Base-by-base conservation (phyloP, 179 eudicot species). In the Spergularia azorica region DNA sequence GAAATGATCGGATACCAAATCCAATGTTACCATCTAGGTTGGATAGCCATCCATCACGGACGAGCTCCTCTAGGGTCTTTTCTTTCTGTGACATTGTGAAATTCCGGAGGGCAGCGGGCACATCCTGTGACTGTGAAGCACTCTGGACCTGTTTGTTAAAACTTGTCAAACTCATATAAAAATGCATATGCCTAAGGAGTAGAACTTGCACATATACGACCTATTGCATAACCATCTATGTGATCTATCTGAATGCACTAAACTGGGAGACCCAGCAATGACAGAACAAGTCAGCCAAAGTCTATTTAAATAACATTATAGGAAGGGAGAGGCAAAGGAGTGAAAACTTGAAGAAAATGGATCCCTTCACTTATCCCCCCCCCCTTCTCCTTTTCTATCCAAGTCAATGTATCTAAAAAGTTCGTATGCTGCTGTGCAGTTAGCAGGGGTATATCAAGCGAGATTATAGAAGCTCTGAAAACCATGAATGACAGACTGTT, bases 21-120 rank as follows among this genome's bases (percentile, higher is more conserved):
- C 99, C 99, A 74, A 95, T 80, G 18, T 81, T 82, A 72, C 92
- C 93, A 81, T 88, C 90, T 63, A 91, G 54, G 39, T 84, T 80
- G 76, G 85, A 89, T 48, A 95, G 91, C 99, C 99, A 95, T 72
- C 90, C 86, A 81, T 95, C 99, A 75, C 67, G 84, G 14, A 89
- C 80, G 67, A 95, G 83, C 76, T 91, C 97, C 51, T 88, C 91
- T 12, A 95, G 91, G 17, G 97, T 81, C 83, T 88, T 91, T 77
- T 95, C 99, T 84, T 95, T 93, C 73, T 95, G 97, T 46, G 97
- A 89, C 88, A 93, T 26, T 70, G 97, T 81, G 83, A 95, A 95
- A 81, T 86, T 90, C 80, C 76, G 90, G 69, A 95, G 81, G 63
- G 95, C 97, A 77, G 94, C 72, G 67, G 97, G 95, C 57, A 84